Evolutionary conservation across 1,139 yeast species (phyloP).

Genomic region (Debaryomycetaceae sp.): DNA sequence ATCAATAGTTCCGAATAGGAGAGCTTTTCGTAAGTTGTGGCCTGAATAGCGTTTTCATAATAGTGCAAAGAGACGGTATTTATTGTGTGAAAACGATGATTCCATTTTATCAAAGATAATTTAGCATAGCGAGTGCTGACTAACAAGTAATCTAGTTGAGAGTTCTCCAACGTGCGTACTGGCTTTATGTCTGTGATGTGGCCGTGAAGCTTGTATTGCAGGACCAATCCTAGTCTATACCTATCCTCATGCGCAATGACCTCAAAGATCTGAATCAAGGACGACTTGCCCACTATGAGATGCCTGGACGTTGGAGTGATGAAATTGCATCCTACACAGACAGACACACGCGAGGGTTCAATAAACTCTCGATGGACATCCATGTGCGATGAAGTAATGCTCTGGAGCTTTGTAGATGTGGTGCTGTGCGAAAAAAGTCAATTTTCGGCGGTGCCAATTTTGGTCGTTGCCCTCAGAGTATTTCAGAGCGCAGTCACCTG

Average conservation of each 20-base stretch:
- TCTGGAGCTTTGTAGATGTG: neutral
- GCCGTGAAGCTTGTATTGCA: slow-evolving; percentile 68
- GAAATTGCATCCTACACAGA: slow-evolving; percentile 53
- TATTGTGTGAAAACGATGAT: slow-evolving; percentile 37
- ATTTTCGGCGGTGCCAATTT: slow-evolving; percentile 2
- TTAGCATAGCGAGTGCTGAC: slow-evolving; percentile 71
- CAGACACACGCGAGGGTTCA: slow-evolving; percentile 67
- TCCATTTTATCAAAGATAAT: slow-evolving; percentile 68
- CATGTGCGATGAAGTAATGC: slow-evolving; percentile 40
- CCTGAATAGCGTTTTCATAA: slow-evolving; percentile 62
- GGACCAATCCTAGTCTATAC: slow-evolving; percentile 39
- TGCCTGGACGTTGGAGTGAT: slow-evolving; percentile 40
- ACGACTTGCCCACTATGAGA: slow-evolving; percentile 62
- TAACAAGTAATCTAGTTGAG: slow-evolving; percentile 46
- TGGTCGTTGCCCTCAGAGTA: slow-evolving; percentile 5
- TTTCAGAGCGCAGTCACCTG: too few relatives aligned
- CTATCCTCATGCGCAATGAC: slow-evolving; percentile 17
- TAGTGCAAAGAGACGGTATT: slow-evolving; percentile 75
- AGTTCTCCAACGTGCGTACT: slow-evolving; percentile 41
- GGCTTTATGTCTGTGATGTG: slow-evolving; percentile 48
- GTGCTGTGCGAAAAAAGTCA: neutral
- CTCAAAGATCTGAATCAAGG: slow-evolving; percentile 59
- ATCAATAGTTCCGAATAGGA: slow-evolving; percentile 41
- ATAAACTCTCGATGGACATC: slow-evolving; percentile 74
- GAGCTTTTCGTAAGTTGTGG: slow-evolving; percentile 36